Evolutionary conservation across 2,329 filamentous ascomycete species (phyloP), one percentile per base, ranked within the genome.

Genomic region (Sclerotinia subarctica): DNA sequence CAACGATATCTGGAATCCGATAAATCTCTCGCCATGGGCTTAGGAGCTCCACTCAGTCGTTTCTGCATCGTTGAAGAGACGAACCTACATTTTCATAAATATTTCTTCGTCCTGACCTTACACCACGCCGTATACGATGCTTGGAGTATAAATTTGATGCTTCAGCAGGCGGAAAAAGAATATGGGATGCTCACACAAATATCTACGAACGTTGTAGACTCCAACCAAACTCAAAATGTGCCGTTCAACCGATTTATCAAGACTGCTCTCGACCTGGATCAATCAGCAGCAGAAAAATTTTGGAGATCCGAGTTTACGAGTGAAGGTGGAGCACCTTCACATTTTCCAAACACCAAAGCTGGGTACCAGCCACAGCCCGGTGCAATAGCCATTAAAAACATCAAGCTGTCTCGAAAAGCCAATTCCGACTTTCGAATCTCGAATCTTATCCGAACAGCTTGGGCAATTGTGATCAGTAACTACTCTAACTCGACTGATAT

Each of bases 61-160:
- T 69, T 56, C 49, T 35, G 46, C 17, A 35, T 69, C 13, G 8
- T 66, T 10, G 5, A 58, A 49, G 38, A 64, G 65, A n/a, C 77
- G 46, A 24, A 8, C 13, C 17, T 53, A 44, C 29, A 58, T 62
- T 15, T 77, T 46, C 52, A 19, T 0, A 56, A 42, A 8, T 42
- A 35, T 24, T 77, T 79, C 71, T 85, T 86, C 68, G 80, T 86
- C n/a, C 75, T 84, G 69, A 83, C 82, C 1, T 82, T 83, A 84
- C 84, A 86, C 69, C 85, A 87, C 71, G 82, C 82, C 5, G 73
- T 86, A 0, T 86, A 86, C 68, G 84, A 87, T 60, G 84, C 84
- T 21, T 86, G 84, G 84, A 81, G 80, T 78, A 84, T 63, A 78
- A 80, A 26, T 67, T 70, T 1, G 76, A 77, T 10, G 78, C 80